Evolutionary conservation across 2,329 filamentous ascomycete species (phyloP), one percentile per base, ranked within the genome.

Genomic region (Aspergillus sp.): DNA sequence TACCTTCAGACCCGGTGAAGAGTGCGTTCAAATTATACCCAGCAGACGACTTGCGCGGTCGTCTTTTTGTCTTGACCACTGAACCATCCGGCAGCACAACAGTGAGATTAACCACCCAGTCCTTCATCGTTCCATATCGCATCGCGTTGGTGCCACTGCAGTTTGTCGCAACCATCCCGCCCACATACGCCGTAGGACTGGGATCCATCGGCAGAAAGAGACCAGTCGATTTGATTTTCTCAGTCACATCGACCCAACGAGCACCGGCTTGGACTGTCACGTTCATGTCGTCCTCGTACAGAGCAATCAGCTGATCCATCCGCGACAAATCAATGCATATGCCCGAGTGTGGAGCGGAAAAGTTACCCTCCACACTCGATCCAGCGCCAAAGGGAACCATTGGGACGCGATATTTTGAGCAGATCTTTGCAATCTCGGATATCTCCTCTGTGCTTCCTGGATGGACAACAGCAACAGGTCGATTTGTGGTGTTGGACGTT

Each of bases 191-290:
- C 0, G 73, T 75, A 32, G 84, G 84, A 62, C 87, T 87, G 9
- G 90, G 90, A 58, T 96, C 90, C 8, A 95, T 83, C 1, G 90
- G 90, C 61, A 95, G 94, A 70, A 95, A 95, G 1, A 96, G 78
- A 0, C 88, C 88, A 4, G 79, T 83, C 33, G 79, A 75, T 65
- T 85, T 80, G 58, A 86, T 82, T 39, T 82, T 75, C 51, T 85
- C 81, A 57, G 96, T 96, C 45, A 96, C 70, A 41, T 86, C 82
- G 77, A 94, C 90, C 90, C 90, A 96, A n/a, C 86, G 85, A 7
- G 96, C 84, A 6, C 86, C 87, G 3, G 90, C 90, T 64, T 96
- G 90, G 3, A 96, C 89, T 5, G 95, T 86, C 39, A 95, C 77
- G 56, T 96, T 90, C 86, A 95, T 89, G 62, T 95, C 90, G 4